These are phyloP conservation scores for Calocera cornea DNA, from an alignment of 768 basidiomycete species.

Conservation along the genomic window DNA sequence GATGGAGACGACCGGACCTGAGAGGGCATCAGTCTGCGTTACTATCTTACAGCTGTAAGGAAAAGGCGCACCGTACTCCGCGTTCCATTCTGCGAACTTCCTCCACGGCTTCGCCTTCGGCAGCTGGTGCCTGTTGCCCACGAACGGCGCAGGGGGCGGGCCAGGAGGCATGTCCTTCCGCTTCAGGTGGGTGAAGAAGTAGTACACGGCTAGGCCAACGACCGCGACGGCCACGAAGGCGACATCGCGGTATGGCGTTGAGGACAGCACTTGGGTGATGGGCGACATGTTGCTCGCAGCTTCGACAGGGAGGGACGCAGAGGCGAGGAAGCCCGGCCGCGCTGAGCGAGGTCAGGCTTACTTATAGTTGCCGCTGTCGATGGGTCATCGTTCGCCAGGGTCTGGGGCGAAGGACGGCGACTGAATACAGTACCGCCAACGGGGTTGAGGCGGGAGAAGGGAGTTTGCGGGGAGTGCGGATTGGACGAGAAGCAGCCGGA, in stretches of 20 bases:
- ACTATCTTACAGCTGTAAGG: neutral
- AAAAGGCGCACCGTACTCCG: constrained; percentile 28
- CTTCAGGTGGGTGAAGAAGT: constrained; percentile 3
- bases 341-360: neutral
- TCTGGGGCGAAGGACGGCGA: neutral
- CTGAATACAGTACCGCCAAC: neutral
- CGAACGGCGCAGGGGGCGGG: constrained; percentile 31
- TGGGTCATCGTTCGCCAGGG: neutral
- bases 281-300: neutral
- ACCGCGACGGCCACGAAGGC: neutral
- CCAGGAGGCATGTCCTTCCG: constrained; percentile 30
- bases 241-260: neutral
- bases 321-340: neutral
- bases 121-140: constrained; percentile 36
- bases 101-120: constrained; percentile 36
- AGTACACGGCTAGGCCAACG: neutral
- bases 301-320: neutral
- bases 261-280: neutral
- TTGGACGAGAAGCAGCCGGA: neutral
- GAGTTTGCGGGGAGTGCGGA: neutral
- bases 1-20: neutral
- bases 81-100: constrained; percentile 37
- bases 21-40: neutral
- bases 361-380: neutral
- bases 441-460: neutral